Evolutionary conservation across 257 asterid species (phyloP), one percentile per base, ranked within the genome.

Genomic region (Fraxinus americana): DNA sequence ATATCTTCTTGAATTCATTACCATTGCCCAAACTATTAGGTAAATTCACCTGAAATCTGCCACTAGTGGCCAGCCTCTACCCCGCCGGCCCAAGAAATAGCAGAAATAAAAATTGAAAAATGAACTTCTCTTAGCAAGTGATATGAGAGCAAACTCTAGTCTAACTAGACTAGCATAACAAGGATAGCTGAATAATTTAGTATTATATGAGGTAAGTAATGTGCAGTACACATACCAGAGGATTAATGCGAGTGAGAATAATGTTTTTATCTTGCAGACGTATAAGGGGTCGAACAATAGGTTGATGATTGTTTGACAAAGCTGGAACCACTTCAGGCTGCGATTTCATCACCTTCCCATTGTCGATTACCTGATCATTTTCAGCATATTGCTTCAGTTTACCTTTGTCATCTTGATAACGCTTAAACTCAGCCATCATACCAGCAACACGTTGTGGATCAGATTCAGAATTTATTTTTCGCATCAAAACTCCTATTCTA

Each of bases 331-430:
- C 89, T 88, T 93, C 99, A 38, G 96, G 85, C 85, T 91, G 93
- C 12, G 97, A 88, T 83, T 87, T 95, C 82, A 92, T 81, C 81
- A 88, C 87, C 89, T 90, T 93, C 76, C 97, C 98, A 78, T 88
- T 89, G 76, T 91, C 97, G 77, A 89, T 82, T 83, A 95, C 93
- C 88, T 90, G 97, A 86, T 95, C 99, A 81, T 75, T 87, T 77
- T 95, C 99, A n/a, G 95, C 97, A 87, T 93, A 95, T 78, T 95
- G 99, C 89, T 95, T 95, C 90, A 95, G 75, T 76, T 93, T 87
- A 82, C 27, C 77, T 82, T 88, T 92, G 86, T 95, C 99, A 39
- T 95, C 98, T 81, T 91, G 98, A 75, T 93, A 95, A 38, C 98
- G 91, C 83, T 90, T 91, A 65, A 91, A 86, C 91, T 95, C 99